Evolutionary conservation across 169 alveolate genomes (phyloP), one percentile per base, ranked within the genome.

Genomic region (Besnoitia besnoiti): DNA sequence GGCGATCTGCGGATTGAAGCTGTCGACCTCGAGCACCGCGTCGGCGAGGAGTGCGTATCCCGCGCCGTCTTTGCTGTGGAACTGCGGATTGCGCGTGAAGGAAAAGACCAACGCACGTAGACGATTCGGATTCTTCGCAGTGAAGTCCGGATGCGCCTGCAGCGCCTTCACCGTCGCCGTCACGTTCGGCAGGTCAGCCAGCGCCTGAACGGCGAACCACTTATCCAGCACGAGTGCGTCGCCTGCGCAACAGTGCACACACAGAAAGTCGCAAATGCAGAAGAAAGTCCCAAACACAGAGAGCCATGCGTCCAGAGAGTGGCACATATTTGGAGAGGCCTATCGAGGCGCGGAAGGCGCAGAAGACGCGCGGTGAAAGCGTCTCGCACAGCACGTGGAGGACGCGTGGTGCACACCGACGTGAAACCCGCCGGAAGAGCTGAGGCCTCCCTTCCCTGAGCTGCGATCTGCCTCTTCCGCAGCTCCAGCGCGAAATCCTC

Each of bases 131-230:
- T 94, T 94, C 49, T 44, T 47, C 33, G 51, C 44, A 21, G 85
- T 42, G 59, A 94, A 94, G 77, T 82, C 91, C 2, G 90, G 90
- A 67, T 94, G 95, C 90, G 80, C 24, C 85, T 49, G 82, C 50
- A 94, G 94, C 80, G 21, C 24, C 79, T 47, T 30, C 55, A 94
- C 87, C 46, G 85, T 27, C 93, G 62, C 92, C 44, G 90, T 50
- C n/a, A 12, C 55, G 79, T 85, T 89, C 24, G 90, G 93, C 42
- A 49, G 76, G 37, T 94, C 94, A 0, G 94, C 16, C 30, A 37
- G 24, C 40, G 95, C 94, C 61, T 90, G 94, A 49, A 94, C 79
- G 30, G 93, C 67, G 67, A 94, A 94, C 93, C 94, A 90, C 87
- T 90, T 90, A 79, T 90, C 91, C 35, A 90, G 61, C 37, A 90